Evolutionary conservation across 2,329 filamentous ascomycete genomes (phyloP).

Genomic region (Aurifilum marmelostoma): DNA sequence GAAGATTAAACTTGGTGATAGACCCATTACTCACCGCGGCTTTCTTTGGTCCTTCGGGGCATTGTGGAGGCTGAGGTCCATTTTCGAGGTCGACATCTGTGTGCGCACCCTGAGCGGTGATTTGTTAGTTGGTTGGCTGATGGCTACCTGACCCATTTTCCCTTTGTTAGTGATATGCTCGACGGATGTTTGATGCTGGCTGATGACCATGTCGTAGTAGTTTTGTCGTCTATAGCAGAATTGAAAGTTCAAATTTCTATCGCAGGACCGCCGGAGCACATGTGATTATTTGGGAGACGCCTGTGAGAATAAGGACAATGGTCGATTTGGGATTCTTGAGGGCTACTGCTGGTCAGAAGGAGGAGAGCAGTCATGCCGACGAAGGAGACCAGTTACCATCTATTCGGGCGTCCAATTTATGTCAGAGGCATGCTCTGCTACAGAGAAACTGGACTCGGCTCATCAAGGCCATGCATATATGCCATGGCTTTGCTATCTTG

Average conservation of each 20-base stretch:
- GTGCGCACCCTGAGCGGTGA: no score
- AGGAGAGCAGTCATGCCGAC: neutral
- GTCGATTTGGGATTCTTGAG: neutral
- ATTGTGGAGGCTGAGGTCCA: slow-evolving; percentile 71
- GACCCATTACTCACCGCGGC: slow-evolving; percentile 72
- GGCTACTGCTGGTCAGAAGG: neutral
- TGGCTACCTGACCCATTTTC: neutral
- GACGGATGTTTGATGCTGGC: neutral
- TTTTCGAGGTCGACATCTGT: slow-evolving; percentile 65
- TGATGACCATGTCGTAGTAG: neutral
- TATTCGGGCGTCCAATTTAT: neutral
- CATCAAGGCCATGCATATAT: neutral
- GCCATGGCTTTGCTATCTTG: neutral
- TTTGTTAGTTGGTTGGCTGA: neutral
- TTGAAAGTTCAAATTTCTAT: neutral
- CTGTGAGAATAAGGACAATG: neutral
- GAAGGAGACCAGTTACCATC: neutral
- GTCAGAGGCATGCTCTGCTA: neutral
- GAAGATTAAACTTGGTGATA: slow-evolving; percentile 59
- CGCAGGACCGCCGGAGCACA: neutral
- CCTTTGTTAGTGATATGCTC: neutral
- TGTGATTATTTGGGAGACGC: neutral
- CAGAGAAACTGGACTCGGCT: neutral
- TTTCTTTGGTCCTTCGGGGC: slow-evolving; percentile 47
- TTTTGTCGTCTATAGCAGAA: neutral